Conservation (phyloP, 176 grass and related monocot genomes). For the Aegilops bicornis region DNA sequence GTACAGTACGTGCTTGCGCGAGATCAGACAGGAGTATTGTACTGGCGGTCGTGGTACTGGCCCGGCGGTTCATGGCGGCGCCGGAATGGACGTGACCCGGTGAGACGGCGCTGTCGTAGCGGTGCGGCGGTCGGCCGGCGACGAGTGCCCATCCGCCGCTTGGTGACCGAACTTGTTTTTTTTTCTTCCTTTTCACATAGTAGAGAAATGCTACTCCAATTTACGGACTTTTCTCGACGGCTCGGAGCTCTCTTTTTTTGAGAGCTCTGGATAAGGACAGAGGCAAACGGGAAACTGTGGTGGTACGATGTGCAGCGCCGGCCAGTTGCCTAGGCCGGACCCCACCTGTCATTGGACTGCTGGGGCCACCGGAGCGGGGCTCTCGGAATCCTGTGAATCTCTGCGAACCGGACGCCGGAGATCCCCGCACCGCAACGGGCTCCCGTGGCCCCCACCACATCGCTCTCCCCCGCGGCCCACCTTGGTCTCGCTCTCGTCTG, state of each 20-base stretch:
- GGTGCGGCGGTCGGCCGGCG: background rate
- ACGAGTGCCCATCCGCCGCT: background rate
- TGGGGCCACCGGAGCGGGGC: background rate
- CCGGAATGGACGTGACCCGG: background rate
- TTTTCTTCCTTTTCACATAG: too few relatives aligned
- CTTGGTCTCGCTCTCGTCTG: background rate
- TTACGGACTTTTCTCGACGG: too few relatives aligned
- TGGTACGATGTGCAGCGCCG: background rate
- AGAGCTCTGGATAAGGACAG: constrained; percentile 21
- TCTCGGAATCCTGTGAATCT: constrained; percentile 46
- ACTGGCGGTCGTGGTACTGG: background rate
- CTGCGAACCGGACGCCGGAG: constrained; percentile 18
- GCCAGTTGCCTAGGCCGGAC: background rate
- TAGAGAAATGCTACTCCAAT: too few relatives aligned
- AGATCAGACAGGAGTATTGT: background rate
- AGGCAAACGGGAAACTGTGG: background rate
- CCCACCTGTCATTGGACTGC: background rate
- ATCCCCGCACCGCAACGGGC: constrained; percentile 14
- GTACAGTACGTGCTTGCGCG: too few relatives aligned
- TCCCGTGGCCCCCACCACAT: background rate
- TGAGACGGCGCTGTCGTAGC: background rate
- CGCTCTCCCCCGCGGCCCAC: background rate
- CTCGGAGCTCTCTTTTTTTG: too few relatives aligned
- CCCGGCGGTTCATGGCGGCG: background rate
- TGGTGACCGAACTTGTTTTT: too few relatives aligned